phyloP scores from a whole-genome alignment of 345 rosid species.

The Eucalyptus microcorys region DNA sequence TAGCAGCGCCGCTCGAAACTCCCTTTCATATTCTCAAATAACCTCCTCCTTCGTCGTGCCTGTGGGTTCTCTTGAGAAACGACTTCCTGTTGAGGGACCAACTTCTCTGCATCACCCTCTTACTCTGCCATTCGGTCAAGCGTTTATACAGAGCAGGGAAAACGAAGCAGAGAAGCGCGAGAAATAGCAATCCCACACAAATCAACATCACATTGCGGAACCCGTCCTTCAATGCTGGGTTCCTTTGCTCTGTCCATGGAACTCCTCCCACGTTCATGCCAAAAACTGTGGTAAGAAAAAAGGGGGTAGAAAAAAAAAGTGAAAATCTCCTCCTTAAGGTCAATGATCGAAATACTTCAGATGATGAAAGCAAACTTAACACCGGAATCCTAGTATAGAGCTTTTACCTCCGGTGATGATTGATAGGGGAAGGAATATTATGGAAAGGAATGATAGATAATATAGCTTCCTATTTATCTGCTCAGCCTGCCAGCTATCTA shows the following conservation, averaged over 20 bases:
- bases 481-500: constrained; percentile 94
- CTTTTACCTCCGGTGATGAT: constrained; percentile 86
- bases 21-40: constrained; percentile 55
- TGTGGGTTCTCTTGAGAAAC: constrained; percentile 33
- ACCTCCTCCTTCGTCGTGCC: constrained; percentile 41
- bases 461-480: constrained; percentile 91
- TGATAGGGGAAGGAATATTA: constrained; percentile 86
- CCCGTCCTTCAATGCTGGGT: constrained; percentile 53
- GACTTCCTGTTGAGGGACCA: constrained; percentile 76
- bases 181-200: constrained; percentile 40
- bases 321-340: background rate
- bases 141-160: constrained; percentile 47
- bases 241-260: constrained; percentile 85
- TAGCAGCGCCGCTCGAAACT: background rate
- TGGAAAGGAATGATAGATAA: constrained; percentile 91
- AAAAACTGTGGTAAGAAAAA: constrained; percentile 35
- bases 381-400: background rate
- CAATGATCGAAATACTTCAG: background rate
- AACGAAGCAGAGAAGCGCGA: constrained; percentile 54
- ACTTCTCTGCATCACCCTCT: constrained; percentile 35
- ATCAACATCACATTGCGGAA: constrained; percentile 83
- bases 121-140: constrained; percentile 40
- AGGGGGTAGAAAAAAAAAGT: background rate
- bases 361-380: background rate
- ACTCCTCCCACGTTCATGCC: constrained; percentile 99